Conservation (phyloP, 139 green algal genomes). For the Edaphochlamys debaryana region DNA sequence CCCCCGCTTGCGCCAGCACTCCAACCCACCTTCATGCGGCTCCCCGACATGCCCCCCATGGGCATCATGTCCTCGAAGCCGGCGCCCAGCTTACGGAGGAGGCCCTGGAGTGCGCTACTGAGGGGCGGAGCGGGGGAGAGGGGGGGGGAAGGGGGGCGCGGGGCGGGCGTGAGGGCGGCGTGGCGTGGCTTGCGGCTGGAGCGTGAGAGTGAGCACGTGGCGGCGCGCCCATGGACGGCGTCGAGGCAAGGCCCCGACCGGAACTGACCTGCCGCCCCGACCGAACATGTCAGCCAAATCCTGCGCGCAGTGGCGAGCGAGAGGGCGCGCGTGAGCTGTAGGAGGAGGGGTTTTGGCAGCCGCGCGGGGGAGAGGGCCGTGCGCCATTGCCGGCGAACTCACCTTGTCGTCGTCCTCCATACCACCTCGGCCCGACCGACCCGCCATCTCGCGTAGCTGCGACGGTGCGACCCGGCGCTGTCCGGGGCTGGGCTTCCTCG, state of each 20-base stretch:
- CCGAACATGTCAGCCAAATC: conserved; percentile 47
- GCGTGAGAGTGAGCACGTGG: no score
- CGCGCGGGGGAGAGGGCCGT: no score
- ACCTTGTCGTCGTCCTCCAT: conserved; percentile 5
- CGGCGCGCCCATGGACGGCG: no score
- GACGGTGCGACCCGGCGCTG: no score
- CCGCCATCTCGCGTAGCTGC: not conserved
- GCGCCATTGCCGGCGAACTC: not conserved
- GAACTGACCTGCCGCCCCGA: conserved; percentile 43
- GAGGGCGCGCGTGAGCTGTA: no score
- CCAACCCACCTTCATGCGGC: conserved; percentile 67
- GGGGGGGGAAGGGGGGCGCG: no score
- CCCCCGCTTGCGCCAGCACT: no score
- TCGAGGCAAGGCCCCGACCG: no score
- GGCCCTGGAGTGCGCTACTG: conserved; percentile 80
- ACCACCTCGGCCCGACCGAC: not conserved
- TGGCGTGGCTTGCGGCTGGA: no score
- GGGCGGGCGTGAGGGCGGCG: no score
- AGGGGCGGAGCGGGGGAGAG: not conserved
- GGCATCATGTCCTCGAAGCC: conserved; percentile 86
- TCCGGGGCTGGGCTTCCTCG: no score
- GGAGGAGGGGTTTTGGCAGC: no score
- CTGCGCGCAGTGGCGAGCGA: not conserved
- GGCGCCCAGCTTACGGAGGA: conserved; percentile 87
- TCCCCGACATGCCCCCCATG: conserved; percentile 43